Percentiles rank a stretch among this genome's conserved stretches.
These are phyloP conservation scores for Chrysanthemum seticuspe DNA, from an alignment of 129 eudicot genomes.

Conservation along the genomic window DNA sequence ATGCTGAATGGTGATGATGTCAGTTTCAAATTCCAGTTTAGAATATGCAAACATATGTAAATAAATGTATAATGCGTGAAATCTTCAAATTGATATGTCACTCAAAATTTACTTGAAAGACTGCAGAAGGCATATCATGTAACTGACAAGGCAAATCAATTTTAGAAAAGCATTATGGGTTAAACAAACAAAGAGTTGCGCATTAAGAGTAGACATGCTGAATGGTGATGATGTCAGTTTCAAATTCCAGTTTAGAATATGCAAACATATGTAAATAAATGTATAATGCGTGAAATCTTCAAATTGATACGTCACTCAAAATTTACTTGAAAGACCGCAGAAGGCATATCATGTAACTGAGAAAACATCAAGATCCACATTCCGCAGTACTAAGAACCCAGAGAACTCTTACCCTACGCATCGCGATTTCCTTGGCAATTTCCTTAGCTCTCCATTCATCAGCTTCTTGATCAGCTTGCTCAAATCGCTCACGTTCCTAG, in stretches of 20 bases:
- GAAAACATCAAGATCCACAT: background rate
- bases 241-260: background rate
- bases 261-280: background rate
- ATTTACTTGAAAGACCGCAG: background rate
- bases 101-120: no score
- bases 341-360: background rate
- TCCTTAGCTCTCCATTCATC: constrained; percentile 98
- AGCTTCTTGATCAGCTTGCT: constrained; percentile 76
- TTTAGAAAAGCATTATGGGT: background rate
- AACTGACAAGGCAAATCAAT: constrained; percentile 1
- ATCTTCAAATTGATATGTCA: no score
- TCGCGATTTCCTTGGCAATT: constrained; percentile 86
- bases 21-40: background rate
- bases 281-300: background rate
- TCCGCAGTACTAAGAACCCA: background rate
- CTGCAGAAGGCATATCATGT: no score
- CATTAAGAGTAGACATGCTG: constrained; percentile 9
- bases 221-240: constrained; percentile 1
- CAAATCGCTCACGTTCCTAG: constrained; percentile 72
- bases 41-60: background rate
- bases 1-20: constrained; percentile 2
- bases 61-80: no score
- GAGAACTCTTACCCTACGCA: constrained; percentile 51
- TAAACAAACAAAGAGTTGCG: background rate
- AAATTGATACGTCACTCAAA: constrained; percentile 8